These are phyloP conservation scores for Amaranthus tricolor DNA, from an alignment of 179 eudicot genomes.

Conservation along the genomic window DNA sequence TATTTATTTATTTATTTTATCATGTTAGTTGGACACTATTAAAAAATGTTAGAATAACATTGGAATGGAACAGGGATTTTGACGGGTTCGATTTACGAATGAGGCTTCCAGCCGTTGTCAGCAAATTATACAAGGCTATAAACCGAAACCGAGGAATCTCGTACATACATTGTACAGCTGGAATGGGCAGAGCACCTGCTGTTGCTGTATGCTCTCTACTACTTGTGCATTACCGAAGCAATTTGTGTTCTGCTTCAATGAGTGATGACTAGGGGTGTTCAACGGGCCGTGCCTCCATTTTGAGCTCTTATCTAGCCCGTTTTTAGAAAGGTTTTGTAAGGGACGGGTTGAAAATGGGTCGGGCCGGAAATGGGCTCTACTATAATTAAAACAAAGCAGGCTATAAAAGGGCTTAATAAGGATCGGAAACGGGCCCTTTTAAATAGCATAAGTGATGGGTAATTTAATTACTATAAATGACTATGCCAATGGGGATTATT, in stretches of 20 bases:
- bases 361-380: too few species aligned
- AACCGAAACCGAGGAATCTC: conserved; percentile 76
- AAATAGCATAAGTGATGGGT: too few species aligned
- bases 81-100: conserved; percentile 77
- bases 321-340: too few species aligned
- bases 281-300: too few species aligned
- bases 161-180: conserved; percentile 97
- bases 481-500: too few species aligned
- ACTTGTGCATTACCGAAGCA: background rate
- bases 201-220: conserved; percentile 58
- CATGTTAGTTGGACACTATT: background rate
- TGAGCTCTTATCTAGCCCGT: too few species aligned
- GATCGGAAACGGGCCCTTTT: too few species aligned
- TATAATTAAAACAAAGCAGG: too few species aligned
- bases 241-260: background rate
- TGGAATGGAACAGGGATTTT: conserved; percentile 68
- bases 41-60: conserved; percentile 17
- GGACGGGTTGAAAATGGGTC: too few species aligned
- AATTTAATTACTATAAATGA: too few species aligned
- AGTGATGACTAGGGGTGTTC: too few species aligned
- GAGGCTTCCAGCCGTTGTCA: conserved; percentile 90
- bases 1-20: background rate
- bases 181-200: conserved; percentile 98
- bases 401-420: too few species aligned
- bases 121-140: conserved; percentile 67